Conservation (phyloP, 306 rosid species). For the Dryas octopetala region DNA sequence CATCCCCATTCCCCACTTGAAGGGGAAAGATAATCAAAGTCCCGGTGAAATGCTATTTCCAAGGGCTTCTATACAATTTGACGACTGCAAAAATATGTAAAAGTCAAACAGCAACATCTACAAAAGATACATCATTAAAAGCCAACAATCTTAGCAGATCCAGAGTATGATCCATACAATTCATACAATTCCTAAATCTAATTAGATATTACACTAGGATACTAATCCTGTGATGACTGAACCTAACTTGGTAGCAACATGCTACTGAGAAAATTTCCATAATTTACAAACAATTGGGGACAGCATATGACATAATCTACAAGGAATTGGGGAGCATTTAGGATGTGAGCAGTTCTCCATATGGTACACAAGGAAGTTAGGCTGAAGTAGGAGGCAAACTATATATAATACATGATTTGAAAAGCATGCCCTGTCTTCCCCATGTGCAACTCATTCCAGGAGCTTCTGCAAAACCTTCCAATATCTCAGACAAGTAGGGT, state of each 20-base stretch:
- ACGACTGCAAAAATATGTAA: no score
- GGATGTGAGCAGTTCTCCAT: background rate
- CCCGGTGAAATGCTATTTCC: no score
- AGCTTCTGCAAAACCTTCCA: conserved; percentile 70
- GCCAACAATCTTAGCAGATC: background rate
- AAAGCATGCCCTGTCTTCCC: background rate
- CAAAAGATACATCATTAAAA: no score
- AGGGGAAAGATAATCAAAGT: no score
- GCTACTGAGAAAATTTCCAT: background rate
- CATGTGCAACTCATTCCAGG: conserved; percentile 28
- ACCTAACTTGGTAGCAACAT: background rate
- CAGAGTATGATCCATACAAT: background rate
- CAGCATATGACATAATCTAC: background rate
- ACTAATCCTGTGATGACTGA: conserved; percentile 1
- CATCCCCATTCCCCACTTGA: no score
- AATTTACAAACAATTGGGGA: conserved; percentile 1
- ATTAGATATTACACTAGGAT: background rate
- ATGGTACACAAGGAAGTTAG: background rate
- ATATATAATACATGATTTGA: background rate
- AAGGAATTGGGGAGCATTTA: background rate
- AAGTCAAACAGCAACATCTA: no score
- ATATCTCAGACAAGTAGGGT: conserved; percentile 80
- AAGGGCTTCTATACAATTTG: no score
- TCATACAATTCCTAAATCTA: background rate
- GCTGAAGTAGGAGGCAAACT: background rate